Evolutionary conservation across 352 stramenopile genomes (phyloP), one percentile per base, ranked within the genome.

Genomic region (Pythium myriotylum): DNA sequence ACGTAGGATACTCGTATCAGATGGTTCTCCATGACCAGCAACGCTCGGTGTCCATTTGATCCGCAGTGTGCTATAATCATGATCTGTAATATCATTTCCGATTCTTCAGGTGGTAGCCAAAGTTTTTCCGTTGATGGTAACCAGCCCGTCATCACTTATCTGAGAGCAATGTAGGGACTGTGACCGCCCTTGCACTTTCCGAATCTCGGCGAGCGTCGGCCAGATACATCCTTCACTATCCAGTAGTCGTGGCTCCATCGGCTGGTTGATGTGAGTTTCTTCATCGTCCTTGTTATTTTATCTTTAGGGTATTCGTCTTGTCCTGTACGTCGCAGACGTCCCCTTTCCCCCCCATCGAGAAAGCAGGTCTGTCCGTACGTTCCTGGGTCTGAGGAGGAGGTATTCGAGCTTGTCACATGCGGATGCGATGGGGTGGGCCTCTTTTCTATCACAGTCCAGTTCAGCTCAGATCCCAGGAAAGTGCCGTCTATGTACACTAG

Each of bases 401-500:
- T 65, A 61, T 23, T 71, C 49, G 0, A 71, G 51, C 5, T 35
- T 65, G 53, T 67, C 56, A 26, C 66, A 73, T 17, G 62, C 46
- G 23, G 39, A 43, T 9, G 53, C 45, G 52, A 74, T 70, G 2
- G 61, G 63, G 51, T 68, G 67, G 0, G 37, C 47, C 54, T 73
- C 59, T 53, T 69, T 35, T 69, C 65, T 43, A 70, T 68, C 22
- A 70, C 54, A 32, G 22, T 55, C 66, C 66, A 73, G 9, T 65
- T 35, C 29, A 35, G 10, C 10, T 35, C 29, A 10, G 29, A 35
- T 5, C 29, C 29, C 5, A 5, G 29, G 29, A 35, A 35, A 10
- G 10, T 35, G 5, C 29, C 29, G 10, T 10, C 29, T 10, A 35
- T 35, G 29, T 10, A 35, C 5, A 35, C 29, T 10, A 35, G 29